Conservation (phyloP, 345 rosid genomes). For the Linum lewisii region DNA sequence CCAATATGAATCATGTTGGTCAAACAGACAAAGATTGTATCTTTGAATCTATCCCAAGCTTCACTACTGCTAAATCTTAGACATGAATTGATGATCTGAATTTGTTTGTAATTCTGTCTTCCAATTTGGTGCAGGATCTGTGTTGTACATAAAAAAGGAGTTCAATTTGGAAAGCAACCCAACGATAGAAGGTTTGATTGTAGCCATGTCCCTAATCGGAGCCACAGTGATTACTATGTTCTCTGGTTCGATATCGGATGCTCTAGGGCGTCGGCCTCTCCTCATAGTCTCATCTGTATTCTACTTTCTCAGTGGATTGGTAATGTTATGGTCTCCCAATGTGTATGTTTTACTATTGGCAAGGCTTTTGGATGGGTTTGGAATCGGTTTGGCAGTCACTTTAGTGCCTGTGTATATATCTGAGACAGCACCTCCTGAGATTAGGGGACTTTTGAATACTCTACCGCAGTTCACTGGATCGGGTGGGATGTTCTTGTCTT, state of each 20-base stretch:
- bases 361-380: conserved; percentile 87
- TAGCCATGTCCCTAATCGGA: conserved; percentile 92
- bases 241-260: conserved; percentile 75
- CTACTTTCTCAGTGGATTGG: conserved; percentile 63
- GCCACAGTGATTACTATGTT: conserved; percentile 80
- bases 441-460: conserved; percentile 73
- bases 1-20: neutral
- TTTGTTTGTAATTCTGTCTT: conserved; percentile 2
- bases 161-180: conserved; percentile 65
- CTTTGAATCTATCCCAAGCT: neutral
- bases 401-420: conserved; percentile 89
- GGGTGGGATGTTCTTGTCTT: conserved; percentile 84
- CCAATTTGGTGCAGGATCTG: conserved; percentile 53
- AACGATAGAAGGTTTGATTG: conserved; percentile 73
- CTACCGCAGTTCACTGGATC: conserved; percentile 95
- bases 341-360: conserved; percentile 73
- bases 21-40: neutral
- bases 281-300: conserved; percentile 65
- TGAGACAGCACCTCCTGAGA: conserved; percentile 96
- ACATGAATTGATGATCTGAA: neutral
- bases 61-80: neutral
- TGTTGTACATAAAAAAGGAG: conserved; percentile 78
- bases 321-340: conserved; percentile 94
- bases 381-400: conserved; percentile 84
- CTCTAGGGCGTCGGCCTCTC: conserved; percentile 88